phyloP scores from a whole-genome alignment of 495 filamentous ascomycete species.

The Tuber calosporum region DNA sequence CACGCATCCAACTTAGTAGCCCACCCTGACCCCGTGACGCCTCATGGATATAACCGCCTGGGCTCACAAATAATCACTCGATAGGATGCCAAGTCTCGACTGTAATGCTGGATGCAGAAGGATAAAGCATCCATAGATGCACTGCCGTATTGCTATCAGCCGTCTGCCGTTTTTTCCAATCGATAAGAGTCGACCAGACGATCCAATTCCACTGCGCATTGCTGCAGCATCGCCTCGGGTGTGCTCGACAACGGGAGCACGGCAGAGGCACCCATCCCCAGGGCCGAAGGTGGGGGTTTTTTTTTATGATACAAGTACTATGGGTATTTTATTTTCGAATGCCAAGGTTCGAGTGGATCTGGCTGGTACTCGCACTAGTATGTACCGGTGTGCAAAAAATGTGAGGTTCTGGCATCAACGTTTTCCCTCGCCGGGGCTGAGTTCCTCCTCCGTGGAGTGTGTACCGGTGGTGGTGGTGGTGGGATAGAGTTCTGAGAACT shows the following conservation, averaged over 20 bases:
- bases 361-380: too few species aligned
- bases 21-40: neutral
- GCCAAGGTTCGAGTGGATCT: neutral
- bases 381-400: too few species aligned
- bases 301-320: too few species aligned
- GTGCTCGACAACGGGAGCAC: neutral
- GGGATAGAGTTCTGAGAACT: neutral
- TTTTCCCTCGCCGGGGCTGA: neutral
- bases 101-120: neutral
- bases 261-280: neutral
- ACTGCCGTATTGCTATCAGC: neutral
- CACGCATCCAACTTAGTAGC: neutral
- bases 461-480: neutral
- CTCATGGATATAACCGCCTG: neutral
- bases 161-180: neutral
- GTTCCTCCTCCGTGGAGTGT: neutral
- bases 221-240: neutral
- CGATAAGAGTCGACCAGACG: neutral
- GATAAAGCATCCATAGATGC: neutral
- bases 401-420: neutral
- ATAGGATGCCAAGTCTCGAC: neutral
- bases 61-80: neutral
- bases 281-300: neutral
- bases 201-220: neutral
- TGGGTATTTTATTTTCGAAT: too few species aligned